A percentile compares a stretch with the other conserved stretches of the same genome.
These are phyloP conservation scores for Fusarium solani-melongenae DNA, from an alignment of 2,329 filamentous ascomycete species.

Conservation along the genomic window DNA sequence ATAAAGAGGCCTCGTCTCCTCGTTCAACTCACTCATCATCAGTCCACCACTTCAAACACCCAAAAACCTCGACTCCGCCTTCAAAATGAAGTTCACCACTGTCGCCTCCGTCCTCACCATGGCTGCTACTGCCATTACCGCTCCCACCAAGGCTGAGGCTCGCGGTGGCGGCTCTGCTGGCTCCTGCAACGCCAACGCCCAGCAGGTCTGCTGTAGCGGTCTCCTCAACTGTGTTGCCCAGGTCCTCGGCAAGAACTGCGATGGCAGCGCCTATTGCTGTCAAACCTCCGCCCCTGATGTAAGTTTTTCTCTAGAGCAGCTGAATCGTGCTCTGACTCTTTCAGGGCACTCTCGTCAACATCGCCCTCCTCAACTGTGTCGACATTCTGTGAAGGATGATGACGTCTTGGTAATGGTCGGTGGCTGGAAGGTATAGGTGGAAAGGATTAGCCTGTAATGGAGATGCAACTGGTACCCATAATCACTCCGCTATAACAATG, in stretches of 20 bases:
- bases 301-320: neutral
- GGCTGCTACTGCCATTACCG: constrained; percentile 18
- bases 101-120: constrained; percentile 23
- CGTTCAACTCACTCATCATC: constrained; percentile 12
- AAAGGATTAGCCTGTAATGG: neutral
- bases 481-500: constrained; percentile 1
- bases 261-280: constrained; percentile 11
- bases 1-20: constrained; percentile 16
- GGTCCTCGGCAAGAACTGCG: constrained; percentile 12
- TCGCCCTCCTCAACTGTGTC: constrained; percentile 23
- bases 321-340: neutral
- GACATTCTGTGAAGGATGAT: neutral
- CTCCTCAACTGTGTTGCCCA: constrained; percentile 11
- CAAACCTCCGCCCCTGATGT: neutral
- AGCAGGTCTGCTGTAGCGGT: constrained; percentile 24
- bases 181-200: constrained; percentile 11
- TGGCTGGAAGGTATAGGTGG: neutral
- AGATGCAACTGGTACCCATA: constrained; percentile 4
- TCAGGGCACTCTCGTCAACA: constrained; percentile 15
- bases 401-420: neutral
- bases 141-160: constrained; percentile 18
- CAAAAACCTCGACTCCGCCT: neutral
- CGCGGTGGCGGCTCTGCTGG: neutral
- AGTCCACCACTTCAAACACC: constrained; percentile 3
- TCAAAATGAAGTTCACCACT: constrained; percentile 34